Percentiles rank a stretch among this genome's conserved stretches.
These are phyloP conservation scores for Colletotrichum plurivorum DNA, from an alignment of 2,329 filamentous ascomycete genomes.

Conservation along the genomic window DNA sequence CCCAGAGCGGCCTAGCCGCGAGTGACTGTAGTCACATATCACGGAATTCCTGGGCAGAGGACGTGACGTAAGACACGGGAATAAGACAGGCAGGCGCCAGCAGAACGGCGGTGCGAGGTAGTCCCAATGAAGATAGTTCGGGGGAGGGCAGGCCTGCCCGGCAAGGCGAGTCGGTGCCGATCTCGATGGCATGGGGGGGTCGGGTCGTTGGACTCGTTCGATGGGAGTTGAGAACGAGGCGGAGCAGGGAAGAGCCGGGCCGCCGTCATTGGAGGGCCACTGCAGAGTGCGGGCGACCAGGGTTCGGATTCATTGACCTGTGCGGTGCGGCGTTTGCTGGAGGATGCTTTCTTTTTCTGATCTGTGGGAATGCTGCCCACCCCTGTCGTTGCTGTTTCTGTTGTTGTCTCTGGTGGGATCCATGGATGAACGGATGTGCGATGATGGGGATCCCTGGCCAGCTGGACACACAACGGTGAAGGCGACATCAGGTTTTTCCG, in stretches of 20 bases:
- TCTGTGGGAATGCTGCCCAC: not conserved
- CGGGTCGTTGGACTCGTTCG: not conserved
- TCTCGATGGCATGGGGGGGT: not conserved
- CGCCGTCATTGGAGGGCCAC: conserved; percentile 9
- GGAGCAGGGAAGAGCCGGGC: not conserved
- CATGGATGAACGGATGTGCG: not conserved
- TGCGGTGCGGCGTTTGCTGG: conserved; percentile 2
- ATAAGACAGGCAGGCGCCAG: conserved; percentile 18
- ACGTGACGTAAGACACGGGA: conserved; percentile 27
- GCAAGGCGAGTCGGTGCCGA: conserved; percentile 12
- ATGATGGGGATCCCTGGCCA: not conserved
- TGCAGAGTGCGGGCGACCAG: conserved; percentile 3
- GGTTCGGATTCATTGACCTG: conserved; percentile 37
- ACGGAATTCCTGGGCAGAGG: not conserved
- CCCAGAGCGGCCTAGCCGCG: conserved; percentile 10
- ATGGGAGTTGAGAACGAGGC: not conserved
- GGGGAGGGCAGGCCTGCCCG: not conserved
- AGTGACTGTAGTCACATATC: conserved; percentile 12
- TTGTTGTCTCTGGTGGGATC: conserved; percentile 13
- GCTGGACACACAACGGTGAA: not conserved
- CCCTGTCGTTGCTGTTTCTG: not conserved
- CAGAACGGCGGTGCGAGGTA: not conserved
- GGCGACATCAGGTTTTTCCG: not conserved
- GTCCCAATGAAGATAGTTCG: conserved; percentile 1
- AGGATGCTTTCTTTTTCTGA: conserved; percentile 1